A percentile compares a stretch with the other conserved stretches of the same genome.
phyloP scores from a whole-genome alignment of 129 eudicot species.

The Logfia minima region DNA sequence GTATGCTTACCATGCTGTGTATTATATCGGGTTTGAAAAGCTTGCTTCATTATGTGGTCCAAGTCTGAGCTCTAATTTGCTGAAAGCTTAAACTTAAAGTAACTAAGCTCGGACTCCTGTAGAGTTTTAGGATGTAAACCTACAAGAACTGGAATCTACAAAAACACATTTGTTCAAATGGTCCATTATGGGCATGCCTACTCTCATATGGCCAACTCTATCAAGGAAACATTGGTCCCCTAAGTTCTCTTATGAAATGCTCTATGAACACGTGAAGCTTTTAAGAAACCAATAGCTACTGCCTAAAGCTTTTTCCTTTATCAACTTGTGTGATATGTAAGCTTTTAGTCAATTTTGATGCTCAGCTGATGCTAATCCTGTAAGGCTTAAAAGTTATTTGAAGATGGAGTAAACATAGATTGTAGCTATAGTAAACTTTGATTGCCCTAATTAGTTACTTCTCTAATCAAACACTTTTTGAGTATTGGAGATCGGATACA shows the following conservation, averaged over 20 bases:
- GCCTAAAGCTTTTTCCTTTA: background rate
- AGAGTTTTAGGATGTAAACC: background rate
- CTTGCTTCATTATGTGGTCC: background rate
- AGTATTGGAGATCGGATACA: too few species aligned
- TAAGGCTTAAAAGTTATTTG: too few species aligned
- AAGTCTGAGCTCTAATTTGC: background rate
- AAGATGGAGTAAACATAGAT: too few species aligned
- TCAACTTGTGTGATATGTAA: background rate
- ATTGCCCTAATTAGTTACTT: too few species aligned
- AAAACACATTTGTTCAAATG: background rate
- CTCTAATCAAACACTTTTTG: too few species aligned
- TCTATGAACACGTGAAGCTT: conserved; percentile 25
- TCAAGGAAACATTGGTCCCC: conserved; percentile 15
- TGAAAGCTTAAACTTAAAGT: background rate
- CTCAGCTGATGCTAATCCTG: too few species aligned
- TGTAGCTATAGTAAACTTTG: too few species aligned
- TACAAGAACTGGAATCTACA: background rate
- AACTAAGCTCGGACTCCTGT: too few species aligned
- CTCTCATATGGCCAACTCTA: conserved; percentile 7
- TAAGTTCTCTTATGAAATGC: conserved; percentile 4
- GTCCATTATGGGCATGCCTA: background rate
- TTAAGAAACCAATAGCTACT: conserved; percentile 29
- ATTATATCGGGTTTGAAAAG: background rate
- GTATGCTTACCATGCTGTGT: background rate
- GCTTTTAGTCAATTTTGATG: too few species aligned